phyloP scores from a whole-genome alignment of 768 basidiomycete species.

The Boletus eberwhitei region DNA sequence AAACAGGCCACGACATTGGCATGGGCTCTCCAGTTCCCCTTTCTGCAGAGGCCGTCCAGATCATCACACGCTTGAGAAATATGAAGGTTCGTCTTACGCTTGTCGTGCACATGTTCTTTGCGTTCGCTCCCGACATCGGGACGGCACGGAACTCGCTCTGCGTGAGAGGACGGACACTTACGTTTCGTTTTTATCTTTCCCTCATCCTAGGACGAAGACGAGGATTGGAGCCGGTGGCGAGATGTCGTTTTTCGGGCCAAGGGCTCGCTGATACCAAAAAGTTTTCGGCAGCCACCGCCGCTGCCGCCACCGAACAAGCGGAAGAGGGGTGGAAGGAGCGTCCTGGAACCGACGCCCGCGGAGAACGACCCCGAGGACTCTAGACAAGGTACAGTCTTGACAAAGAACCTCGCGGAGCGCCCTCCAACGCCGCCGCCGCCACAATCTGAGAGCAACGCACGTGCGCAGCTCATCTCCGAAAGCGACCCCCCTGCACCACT shows the following conservation, averaged over 20 bases:
- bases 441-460: neutral
- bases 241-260: conserved; percentile 82
- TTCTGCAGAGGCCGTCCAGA: conserved; percentile 67
- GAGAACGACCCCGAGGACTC: neutral
- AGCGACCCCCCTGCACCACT: neutral
- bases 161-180: conserved; percentile 1
- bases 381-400: neutral
- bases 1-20: conserved; percentile 84
- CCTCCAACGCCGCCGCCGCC: neutral
- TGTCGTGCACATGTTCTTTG: neutral
- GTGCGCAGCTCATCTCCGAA: neutral
- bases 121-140: neutral
- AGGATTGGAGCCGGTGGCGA: conserved; percentile 87
- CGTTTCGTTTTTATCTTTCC: neutral
- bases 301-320: conserved; percentile 61
- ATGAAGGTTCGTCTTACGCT: conserved; percentile 58
- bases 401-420: neutral
- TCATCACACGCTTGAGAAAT: conserved; percentile 78
- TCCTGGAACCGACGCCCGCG: conserved; percentile 7
- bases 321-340: conserved; percentile 48
- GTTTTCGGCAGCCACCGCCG: conserved; percentile 28
- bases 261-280: conserved; percentile 45
- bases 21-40: conserved; percentile 84
- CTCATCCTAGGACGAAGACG: conserved; percentile 65
- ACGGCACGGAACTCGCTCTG: neutral